Conservation (phyloP, 305 asterid genomes). For the Ajuga reptans region DNA sequence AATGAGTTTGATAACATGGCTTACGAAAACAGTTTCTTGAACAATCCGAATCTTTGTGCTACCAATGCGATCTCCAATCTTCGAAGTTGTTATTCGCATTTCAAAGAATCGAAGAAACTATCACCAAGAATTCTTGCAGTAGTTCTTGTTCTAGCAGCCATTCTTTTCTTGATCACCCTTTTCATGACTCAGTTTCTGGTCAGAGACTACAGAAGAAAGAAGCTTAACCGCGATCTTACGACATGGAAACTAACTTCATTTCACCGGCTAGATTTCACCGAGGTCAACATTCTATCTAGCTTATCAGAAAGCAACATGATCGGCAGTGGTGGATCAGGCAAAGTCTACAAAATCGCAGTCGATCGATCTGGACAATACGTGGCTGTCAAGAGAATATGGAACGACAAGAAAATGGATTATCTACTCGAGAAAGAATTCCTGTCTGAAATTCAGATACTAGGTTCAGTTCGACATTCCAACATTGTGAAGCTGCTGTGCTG, state of each 20-base stretch:
- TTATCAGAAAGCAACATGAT: slow-evolving; percentile 56
- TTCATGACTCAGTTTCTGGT: slow-evolving; percentile 30
- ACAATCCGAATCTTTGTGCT: slow-evolving; percentile 57
- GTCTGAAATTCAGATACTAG: slow-evolving; percentile 66
- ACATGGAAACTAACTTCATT: slow-evolving; percentile 78
- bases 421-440: slow-evolving; percentile 61
- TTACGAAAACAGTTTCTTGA: slow-evolving; percentile 52
- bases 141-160: slow-evolving; percentile 38
- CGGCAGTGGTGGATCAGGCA: slow-evolving; percentile 87
- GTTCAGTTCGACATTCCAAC: slow-evolving; percentile 73
- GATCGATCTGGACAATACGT: slow-evolving; percentile 40
- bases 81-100: slow-evolving; percentile 34
- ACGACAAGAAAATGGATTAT: slow-evolving; percentile 33
- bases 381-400: slow-evolving; percentile 74
- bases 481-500: slow-evolving; percentile 87
- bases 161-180: slow-evolving; percentile 30
- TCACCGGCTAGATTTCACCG: slow-evolving; percentile 69
- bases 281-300: slow-evolving; percentile 47
- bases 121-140: slow-evolving; percentile 35
- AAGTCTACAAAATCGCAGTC: slow-evolving; percentile 53
- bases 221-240: slow-evolving; percentile 40
- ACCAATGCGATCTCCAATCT: slow-evolving; percentile 33
- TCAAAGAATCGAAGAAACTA: slow-evolving; percentile 26
- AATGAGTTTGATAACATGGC: slow-evolving; percentile 61
- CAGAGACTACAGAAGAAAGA: slow-evolving; percentile 52